These are phyloP conservation scores for Fraxinus platypoda DNA, from an alignment of 305 asterid genomes.

Conservation along the genomic window DNA sequence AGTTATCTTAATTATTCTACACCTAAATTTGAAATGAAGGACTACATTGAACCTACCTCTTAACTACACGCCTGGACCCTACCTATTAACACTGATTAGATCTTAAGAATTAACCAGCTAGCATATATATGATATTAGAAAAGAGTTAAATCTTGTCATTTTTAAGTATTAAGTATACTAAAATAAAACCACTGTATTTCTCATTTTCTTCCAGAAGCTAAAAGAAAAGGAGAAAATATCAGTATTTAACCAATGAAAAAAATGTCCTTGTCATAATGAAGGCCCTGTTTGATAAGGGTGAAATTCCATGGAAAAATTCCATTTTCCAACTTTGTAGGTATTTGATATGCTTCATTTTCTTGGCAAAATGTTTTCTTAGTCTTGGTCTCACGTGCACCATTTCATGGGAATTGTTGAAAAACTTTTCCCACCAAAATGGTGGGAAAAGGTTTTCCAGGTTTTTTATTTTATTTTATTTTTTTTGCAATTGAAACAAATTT, in stretches of 20 bases:
- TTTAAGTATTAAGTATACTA: neutral
- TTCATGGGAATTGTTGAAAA: too few species aligned
- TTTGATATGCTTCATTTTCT: too few species aligned
- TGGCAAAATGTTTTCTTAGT: too few species aligned
- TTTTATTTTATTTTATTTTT: too few species aligned
- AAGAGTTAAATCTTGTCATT: neutral
- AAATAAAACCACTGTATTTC: neutral
- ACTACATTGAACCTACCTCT: slow-evolving; percentile 23
- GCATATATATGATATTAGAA: neutral
- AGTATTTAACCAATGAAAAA: slow-evolving; percentile 24
- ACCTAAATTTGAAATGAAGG: slow-evolving; percentile 16
- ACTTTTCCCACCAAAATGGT: too few species aligned
- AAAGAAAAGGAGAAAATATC: slow-evolving; percentile 4
- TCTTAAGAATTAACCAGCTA: neutral
- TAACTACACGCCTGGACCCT: slow-evolving; percentile 16
- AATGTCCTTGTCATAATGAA: slow-evolving; percentile 40
- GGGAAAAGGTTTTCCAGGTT: too few species aligned
- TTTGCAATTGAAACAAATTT: too few species aligned
- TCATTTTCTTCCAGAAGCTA: neutral
- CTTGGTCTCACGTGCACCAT: too few species aligned
- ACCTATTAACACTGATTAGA: neutral
- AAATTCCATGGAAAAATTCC: too few species aligned
- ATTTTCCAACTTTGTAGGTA: too few species aligned
- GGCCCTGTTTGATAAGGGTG: too few species aligned
- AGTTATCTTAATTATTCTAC: slow-evolving; percentile 15